Conservation (phyloP, 1,284 basidiomycete genomes). For the Anthracocystis setariae region DNA sequence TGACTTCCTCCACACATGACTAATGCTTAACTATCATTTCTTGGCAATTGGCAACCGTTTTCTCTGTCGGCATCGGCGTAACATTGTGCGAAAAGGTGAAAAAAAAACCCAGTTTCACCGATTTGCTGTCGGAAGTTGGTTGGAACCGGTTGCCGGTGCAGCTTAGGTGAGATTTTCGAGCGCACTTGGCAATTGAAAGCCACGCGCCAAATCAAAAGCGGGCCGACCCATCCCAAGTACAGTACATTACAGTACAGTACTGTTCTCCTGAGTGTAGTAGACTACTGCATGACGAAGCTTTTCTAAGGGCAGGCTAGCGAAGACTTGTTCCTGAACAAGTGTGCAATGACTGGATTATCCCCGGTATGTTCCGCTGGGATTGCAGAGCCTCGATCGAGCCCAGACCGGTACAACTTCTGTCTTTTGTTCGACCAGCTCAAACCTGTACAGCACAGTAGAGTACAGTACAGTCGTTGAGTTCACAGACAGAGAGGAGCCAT, state of each 20-base stretch:
- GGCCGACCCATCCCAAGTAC: not conserved
- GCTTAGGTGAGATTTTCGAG: slow-evolving; percentile 30
- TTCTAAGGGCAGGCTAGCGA: no score
- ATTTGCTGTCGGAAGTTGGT: slow-evolving; percentile 13
- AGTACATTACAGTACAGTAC: no score
- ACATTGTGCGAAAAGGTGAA: no score
- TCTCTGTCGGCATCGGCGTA: not conserved
- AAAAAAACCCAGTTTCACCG: not conserved
- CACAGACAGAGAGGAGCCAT: no score
- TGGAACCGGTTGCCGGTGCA: slow-evolving; percentile 20
- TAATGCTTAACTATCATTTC: slow-evolving; percentile 3
- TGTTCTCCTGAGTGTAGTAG: no score
- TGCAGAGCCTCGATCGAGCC: not conserved
- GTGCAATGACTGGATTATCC: not conserved
- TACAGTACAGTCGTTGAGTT: no score
- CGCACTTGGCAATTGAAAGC: not conserved
- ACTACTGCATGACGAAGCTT: no score
- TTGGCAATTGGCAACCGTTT: not conserved
- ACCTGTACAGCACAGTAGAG: no score
- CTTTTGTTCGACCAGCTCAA: no score
- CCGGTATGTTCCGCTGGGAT: slow-evolving; percentile 21
- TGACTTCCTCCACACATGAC: not conserved
- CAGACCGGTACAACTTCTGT: no score
- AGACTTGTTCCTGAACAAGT: no score
- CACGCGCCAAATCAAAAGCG: no score